These are phyloP conservation scores for Aureobasidium sp. DNA, from an alignment of 2,329 filamentous ascomycete species.

Conservation along the genomic window DNA sequence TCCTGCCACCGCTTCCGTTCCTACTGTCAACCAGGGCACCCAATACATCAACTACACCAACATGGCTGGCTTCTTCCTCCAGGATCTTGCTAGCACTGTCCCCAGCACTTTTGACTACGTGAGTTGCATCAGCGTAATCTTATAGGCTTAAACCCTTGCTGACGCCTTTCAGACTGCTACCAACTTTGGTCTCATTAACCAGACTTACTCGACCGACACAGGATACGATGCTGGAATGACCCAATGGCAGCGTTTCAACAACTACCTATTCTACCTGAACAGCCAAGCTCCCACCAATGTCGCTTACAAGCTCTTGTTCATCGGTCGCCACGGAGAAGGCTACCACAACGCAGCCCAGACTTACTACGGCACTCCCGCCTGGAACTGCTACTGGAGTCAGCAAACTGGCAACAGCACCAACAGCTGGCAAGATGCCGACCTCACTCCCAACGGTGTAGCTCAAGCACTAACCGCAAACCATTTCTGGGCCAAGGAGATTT, in stretches of 20 bases:
- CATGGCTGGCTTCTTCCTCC: slow-evolving; percentile 56
- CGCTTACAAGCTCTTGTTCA: slow-evolving; percentile 62
- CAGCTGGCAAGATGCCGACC: slow-evolving; percentile 56
- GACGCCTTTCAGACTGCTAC: slow-evolving; percentile 40
- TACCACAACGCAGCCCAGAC: slow-evolving; percentile 58
- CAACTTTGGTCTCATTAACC: slow-evolving; percentile 62
- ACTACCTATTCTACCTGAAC: slow-evolving; percentile 54
- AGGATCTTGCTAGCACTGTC: slow-evolving; percentile 53
- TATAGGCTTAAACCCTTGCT: background rate
- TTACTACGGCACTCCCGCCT: slow-evolving; percentile 61
- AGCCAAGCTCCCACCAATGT: slow-evolving; percentile 39
- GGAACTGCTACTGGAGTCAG: slow-evolving; percentile 62
- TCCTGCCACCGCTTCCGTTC: slow-evolving; percentile 15
- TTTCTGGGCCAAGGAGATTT: slow-evolving; percentile 53
- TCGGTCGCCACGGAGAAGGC: slow-evolving; percentile 65
- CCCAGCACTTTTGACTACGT: slow-evolving; percentile 59
- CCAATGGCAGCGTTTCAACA: slow-evolving; percentile 59
- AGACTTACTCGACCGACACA: slow-evolving; percentile 52
- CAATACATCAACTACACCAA: slow-evolving; percentile 53
- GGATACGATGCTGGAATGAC: slow-evolving; percentile 41
- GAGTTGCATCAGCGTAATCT: slow-evolving; percentile 8
- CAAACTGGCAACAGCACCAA: slow-evolving; percentile 57
- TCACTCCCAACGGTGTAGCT: slow-evolving; percentile 50
- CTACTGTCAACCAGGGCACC: slow-evolving; percentile 16
- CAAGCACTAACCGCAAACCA: slow-evolving; percentile 53